Evolutionary conservation across 352 stramenopile genomes (phyloP).

Genomic region (Stephanocyclus meneghinianus): DNA sequence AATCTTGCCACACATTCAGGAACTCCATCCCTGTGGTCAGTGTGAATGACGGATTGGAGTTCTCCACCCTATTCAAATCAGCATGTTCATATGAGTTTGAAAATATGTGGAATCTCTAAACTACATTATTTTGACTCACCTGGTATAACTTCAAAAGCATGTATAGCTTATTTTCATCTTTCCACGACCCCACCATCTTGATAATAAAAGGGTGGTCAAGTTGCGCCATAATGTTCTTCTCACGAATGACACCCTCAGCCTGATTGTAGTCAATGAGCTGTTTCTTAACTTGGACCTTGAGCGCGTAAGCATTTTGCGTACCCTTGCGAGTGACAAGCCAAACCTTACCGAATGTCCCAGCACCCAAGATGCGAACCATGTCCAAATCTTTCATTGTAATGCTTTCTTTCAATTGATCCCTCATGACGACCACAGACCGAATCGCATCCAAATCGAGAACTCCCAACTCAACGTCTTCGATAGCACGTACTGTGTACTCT

Average conservation of each 20-base stretch:
- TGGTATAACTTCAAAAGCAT: constrained; percentile 93
- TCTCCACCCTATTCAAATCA: constrained; percentile 85
- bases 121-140: background rate
- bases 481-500: constrained; percentile 57
- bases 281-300: constrained; percentile 93
- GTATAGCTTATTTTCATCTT: constrained; percentile 91
- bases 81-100: background rate
- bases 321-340: constrained; percentile 57
- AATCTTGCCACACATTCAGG: constrained; percentile 84
- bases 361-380: constrained; percentile 39
- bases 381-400: constrained; percentile 35
- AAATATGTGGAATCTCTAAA: background rate
- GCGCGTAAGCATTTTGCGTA: constrained; percentile 88
- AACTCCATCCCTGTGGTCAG: constrained; percentile 77
- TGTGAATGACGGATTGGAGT: constrained; percentile 90
- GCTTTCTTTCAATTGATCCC: constrained; percentile 17
- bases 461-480: constrained; percentile 51
- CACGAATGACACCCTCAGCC: constrained; percentile 93
- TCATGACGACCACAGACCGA: constrained; percentile 20
- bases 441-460: constrained; percentile 49
- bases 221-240: constrained; percentile 93
- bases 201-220: constrained; percentile 94
- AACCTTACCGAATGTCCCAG: constrained; percentile 55
- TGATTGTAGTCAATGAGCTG: constrained; percentile 92
- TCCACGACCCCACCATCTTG: constrained; percentile 89